phyloP scores from a whole-genome alignment of 176 grass and related monocot genomes.

The Triticum dicoccoides region DNA sequence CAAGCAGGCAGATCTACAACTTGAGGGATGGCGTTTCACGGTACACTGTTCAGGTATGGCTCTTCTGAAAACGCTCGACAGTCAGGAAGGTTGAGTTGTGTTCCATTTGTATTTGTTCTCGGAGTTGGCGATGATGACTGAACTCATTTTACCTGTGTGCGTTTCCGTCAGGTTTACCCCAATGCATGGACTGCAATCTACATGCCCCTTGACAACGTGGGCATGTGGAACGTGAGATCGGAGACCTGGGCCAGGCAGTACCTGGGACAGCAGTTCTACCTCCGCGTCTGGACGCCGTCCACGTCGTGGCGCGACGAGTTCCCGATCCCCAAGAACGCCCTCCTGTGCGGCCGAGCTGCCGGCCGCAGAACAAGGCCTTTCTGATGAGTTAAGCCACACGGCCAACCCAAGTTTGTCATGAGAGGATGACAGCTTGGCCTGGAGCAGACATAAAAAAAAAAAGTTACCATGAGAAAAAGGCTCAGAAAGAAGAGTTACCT shows the following conservation, averaged over 20 bases:
- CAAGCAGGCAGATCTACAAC: constrained; percentile 77
- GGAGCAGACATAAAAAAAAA: not conserved
- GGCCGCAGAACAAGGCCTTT: constrained; percentile 67
- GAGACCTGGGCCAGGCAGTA: constrained; percentile 88
- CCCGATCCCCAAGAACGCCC: constrained; percentile 86
- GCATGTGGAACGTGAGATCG: constrained; percentile 84
- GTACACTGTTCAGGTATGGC: constrained; percentile 74
- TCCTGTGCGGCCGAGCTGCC: constrained; percentile 74
- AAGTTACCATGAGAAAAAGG: not conserved
- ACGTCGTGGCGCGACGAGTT: constrained; percentile 84
- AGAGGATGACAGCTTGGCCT: constrained; percentile 55
- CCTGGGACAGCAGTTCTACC: constrained; percentile 91
- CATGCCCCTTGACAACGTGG: constrained; percentile 90
- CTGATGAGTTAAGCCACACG: not conserved
- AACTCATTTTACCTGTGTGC: not conserved
- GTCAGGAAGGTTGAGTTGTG: not conserved
- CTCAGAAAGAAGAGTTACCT: constrained; percentile 6
- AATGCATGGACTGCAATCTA: constrained; percentile 86
- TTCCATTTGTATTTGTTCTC: not conserved
- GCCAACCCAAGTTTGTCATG: constrained; percentile 41
- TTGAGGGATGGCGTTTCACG: constrained; percentile 73
- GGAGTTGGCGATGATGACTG: not conserved
- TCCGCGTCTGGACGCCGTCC: constrained; percentile 72
- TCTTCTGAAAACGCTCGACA: not conserved
- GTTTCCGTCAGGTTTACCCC: constrained; percentile 72